phyloP scores from a whole-genome alignment of 2,329 filamentous ascomycete species.

The Teratosphaeria viscida region DNA sequence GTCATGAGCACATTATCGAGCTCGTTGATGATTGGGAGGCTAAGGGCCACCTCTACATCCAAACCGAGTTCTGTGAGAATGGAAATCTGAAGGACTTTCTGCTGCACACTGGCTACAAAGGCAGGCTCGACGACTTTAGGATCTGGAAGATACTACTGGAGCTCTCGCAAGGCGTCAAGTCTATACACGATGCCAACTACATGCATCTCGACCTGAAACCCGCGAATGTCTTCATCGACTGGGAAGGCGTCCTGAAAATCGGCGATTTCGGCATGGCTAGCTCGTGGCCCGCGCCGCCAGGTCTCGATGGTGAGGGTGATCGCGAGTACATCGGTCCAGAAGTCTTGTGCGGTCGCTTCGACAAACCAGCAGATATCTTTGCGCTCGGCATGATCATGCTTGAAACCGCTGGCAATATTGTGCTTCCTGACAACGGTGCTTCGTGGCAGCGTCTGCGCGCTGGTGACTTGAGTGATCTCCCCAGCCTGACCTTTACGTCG shows the following conservation, averaged over 20 bases:
- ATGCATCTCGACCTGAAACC: slow-evolving; percentile 80
- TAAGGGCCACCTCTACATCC: slow-evolving; percentile 79
- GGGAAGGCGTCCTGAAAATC: slow-evolving; percentile 73
- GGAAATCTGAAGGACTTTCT: slow-evolving; percentile 83
- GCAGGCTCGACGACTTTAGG: slow-evolving; percentile 86
- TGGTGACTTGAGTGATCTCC: slow-evolving; percentile 80
- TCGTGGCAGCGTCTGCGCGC: slow-evolving; percentile 84
- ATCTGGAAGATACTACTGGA: slow-evolving; percentile 98
- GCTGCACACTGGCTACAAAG: slow-evolving; percentile 68
- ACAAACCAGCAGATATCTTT: slow-evolving; percentile 89
- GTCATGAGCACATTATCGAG: slow-evolving; percentile 75
- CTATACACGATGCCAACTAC: slow-evolving; percentile 80
- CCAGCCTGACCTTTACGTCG: slow-evolving; percentile 71
- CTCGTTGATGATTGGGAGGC: slow-evolving; percentile 84
- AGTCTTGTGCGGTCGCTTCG: slow-evolving; percentile 73
- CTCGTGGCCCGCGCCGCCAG: slow-evolving; percentile 61
- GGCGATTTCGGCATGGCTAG: slow-evolving; percentile 79
- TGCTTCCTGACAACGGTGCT: slow-evolving; percentile 82
- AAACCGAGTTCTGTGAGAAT: slow-evolving; percentile 94
- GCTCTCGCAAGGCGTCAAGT: slow-evolving; percentile 66
- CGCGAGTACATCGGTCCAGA: slow-evolving; percentile 94
- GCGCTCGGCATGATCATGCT: slow-evolving; percentile 88
- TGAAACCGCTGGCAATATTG: slow-evolving; percentile 88
- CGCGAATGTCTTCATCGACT: slow-evolving; percentile 72
- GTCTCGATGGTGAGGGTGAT: slow-evolving; percentile 85